Evolutionary conservation across 208 protist species (phyloP), one percentile per base, ranked within the genome.

Genomic region (Trichomonas gallinae): DNA sequence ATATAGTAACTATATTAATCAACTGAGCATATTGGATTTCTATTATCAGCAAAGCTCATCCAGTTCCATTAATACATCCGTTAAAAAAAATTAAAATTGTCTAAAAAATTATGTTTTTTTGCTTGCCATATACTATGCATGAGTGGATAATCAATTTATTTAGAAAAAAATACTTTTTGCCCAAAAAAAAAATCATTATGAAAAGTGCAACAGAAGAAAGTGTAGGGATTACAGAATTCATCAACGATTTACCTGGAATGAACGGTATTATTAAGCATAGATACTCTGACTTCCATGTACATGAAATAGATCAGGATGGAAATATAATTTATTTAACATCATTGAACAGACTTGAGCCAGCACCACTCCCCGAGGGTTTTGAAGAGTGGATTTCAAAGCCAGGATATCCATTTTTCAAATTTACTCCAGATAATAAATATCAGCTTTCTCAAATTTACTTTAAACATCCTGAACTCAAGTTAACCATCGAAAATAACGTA

Each of bases 261-360:
- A 44, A 42, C 17, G 87, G 87, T 34, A 93, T 93, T 93, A 93
- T 93, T 17, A 93, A 93, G 15, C 40, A 93, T 38, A 48, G n/a
- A 58, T 93, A 93, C n/a, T 93, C 87, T 51, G 87, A 93, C 51
- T 93, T 93, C 46, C 87, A 93, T 93, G 87, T 93, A 23, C 40
- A 93, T 15, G 87, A 93, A 93, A 93, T 93, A 15, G 87, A 93
- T 51, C 42, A 48, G 38, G 26, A 93, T 38, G 87, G 87, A 93
- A 51, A 51, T 34, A 44, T 93, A 9, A 26, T 58, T 38, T 38
- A 48, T 93, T 36, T 93, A 38, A 93, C 87, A 21, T 51, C 87
- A 51, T 13, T 51, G 1, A 26, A 51, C 2, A 26, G 34, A 51
- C 3, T 51, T n/a, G 40, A 42, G 17, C 17, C 26, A 34, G 26